Percentiles rank a stretch among this genome's conserved stretches.
Evolutionary conservation across 2,329 filamentous ascomycete species (phyloP).

Genomic region (Fusarium pseudoanthophilum): DNA sequence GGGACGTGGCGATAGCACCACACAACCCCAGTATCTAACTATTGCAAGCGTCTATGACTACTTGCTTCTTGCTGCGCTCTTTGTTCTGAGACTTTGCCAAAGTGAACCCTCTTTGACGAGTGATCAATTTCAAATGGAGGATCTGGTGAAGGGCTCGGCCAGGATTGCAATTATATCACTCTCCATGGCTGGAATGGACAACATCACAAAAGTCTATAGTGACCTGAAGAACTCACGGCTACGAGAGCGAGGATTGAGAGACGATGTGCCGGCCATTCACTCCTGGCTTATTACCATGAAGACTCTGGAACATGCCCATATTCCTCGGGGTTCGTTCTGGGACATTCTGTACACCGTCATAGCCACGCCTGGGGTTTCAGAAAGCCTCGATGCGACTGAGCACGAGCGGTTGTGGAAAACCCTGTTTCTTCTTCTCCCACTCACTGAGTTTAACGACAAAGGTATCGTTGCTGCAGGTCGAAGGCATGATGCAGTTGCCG

Average conservation of each 20-base stretch:
- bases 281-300: constrained; percentile 70
- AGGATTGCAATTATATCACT: constrained; percentile 54
- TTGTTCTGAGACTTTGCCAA: constrained; percentile 57
- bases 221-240: constrained; percentile 57
- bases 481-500: constrained; percentile 48
- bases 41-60: constrained; percentile 46
- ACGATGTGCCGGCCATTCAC: constrained; percentile 57
- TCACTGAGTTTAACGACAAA: constrained; percentile 67
- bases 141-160: constrained; percentile 57
- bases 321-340: constrained; percentile 69
- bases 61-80: constrained; percentile 48
- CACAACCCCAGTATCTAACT: constrained; percentile 5
- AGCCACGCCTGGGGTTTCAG: constrained; percentile 48
- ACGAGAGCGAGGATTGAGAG: constrained; percentile 63
- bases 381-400: constrained; percentile 55
- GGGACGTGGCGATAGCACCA: neutral
- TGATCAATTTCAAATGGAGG: constrained; percentile 60
- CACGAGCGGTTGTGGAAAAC: constrained; percentile 69
- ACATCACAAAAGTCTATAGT: constrained; percentile 59
- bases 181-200: constrained; percentile 54
- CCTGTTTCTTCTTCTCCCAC: constrained; percentile 69
- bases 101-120: constrained; percentile 45
- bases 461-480: constrained; percentile 58
- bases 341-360: constrained; percentile 62
- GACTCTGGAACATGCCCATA: constrained; percentile 60